Evolutionary conservation across 352 stramenopile species (phyloP).

Genomic region (Phytophthora kernoviae): DNA sequence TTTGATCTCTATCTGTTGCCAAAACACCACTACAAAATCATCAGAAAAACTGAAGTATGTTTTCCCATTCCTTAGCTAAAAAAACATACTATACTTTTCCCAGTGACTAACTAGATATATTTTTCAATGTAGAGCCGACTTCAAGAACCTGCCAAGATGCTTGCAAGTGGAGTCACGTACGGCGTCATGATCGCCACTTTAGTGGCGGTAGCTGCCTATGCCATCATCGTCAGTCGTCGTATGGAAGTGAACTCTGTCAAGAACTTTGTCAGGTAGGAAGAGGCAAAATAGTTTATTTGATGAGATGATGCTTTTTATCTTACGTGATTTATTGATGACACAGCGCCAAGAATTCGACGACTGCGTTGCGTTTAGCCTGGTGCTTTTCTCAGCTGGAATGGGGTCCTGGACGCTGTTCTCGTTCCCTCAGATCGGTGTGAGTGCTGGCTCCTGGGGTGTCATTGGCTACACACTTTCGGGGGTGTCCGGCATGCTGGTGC

Average conservation of each 20-base stretch:
- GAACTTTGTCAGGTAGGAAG: conserved; percentile 65
- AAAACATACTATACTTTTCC: neutral
- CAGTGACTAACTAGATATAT: neutral
- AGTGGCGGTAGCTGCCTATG: conserved; percentile 61
- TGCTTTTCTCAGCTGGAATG: conserved; percentile 76
- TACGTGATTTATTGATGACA: conserved; percentile 1
- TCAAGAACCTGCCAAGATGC: conserved; percentile 34
- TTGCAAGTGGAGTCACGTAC: conserved; percentile 55
- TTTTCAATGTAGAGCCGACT: neutral
- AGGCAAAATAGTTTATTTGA: neutral
- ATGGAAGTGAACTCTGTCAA: conserved; percentile 59
- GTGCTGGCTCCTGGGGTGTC: conserved; percentile 67
- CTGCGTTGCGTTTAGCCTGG: conserved; percentile 53
- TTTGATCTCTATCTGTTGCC: neutral
- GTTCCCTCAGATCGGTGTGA: conserved; percentile 69
- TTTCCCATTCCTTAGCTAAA: neutral
- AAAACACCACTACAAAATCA: neutral
- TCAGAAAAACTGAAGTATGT: neutral
- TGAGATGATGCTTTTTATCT: neutral
- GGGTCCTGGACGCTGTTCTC: conserved; percentile 74
- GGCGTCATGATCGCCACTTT: conserved; percentile 67
- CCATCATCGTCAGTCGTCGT: conserved; percentile 62
- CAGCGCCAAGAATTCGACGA: conserved; percentile 67
- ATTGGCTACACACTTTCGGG: conserved; percentile 72
- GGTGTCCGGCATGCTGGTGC: conserved; percentile 47